Base-by-base conservation (phyloP, 163 green algal species). In the Chlamydomonas reinhardtii region DNA sequence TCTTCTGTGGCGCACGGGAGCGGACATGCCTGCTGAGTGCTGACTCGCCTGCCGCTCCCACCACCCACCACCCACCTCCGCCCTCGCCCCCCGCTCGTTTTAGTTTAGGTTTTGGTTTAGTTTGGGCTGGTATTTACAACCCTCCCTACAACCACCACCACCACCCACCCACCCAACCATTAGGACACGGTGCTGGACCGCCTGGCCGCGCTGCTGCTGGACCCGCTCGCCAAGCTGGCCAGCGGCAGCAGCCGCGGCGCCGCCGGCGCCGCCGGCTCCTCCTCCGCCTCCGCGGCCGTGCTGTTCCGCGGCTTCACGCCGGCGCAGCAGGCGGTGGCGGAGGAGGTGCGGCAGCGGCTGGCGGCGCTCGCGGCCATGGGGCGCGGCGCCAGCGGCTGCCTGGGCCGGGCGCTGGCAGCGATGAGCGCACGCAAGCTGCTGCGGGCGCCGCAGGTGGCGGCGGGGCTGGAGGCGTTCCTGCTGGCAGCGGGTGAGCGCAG, bases 381-480 rank as follows among this genome's bases (percentile, higher is more conserved):
- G 0, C 87, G 83, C 6, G 89, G 88, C 19, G 90, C 76, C 1
- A 82, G 74, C 19, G 84, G 89, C 15, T 96, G 91, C 77, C 56
- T 96, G 43, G 88, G 75, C 16, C 88, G 88, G 20, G 87, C 89
- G 9, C 92, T 89, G 61, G 83, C 74, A 3, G 76, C 81, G 66
- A 71, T 96, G 83, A 24, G 83, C 2, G 85, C 80, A 4, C 94
- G 94, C 73, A 91, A 90, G 70, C 89, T 88, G 52, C 82, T 97
- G 37, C 88, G 87, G 70, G 85, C 52, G 16, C 22, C 73, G 20
- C 39, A 74, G 72, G 83, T 92, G 56, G 88, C 88, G 24, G 82
- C 86, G 24, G 93, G 91, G 1, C 72, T 96, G 69, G 90, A 96
- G 91, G 74, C 69, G 22, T 73, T 96, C 34, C 91, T 97, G 29